A percentile compares a stretch with the other conserved stretches of the same genome.
Evolutionary conservation across 1,284 basidiomycete species (phyloP).

Genomic region (Ceratobasidium sp.): DNA sequence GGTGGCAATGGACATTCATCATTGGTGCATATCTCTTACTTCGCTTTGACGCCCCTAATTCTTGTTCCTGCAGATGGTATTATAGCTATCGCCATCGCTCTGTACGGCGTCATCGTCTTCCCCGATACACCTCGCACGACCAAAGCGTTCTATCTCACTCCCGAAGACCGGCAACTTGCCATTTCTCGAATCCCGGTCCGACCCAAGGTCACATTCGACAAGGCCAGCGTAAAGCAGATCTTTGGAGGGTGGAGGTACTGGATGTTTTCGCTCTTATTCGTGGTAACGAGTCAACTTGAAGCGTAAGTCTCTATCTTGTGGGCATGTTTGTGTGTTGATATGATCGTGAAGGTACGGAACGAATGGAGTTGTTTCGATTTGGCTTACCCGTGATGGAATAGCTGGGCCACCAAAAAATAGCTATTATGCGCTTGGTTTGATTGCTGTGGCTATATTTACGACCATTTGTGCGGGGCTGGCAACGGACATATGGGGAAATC

Average conservation of each 20-base stretch:
- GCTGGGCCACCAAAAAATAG: constrained; percentile 26
- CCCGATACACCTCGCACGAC: constrained; percentile 73
- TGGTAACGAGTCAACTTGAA: constrained; percentile 23
- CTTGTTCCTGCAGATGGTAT: constrained; percentile 58
- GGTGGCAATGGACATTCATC: constrained; percentile 36
- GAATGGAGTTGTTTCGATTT: constrained; percentile 30
- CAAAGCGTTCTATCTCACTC: constrained; percentile 68
- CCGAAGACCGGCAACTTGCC: constrained; percentile 25
- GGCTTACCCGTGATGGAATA: constrained; percentile 19
- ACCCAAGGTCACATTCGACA: constrained; percentile 12
- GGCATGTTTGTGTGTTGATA: too few species aligned
- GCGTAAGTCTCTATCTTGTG: constrained; percentile 13
- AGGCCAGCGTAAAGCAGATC: neutral
- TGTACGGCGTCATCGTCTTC: constrained; percentile 75
- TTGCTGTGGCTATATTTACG: constrained; percentile 29
- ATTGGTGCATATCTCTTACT: neutral
- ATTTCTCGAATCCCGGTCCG: neutral
- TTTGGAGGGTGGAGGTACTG: constrained; percentile 31
- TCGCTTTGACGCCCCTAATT: neutral
- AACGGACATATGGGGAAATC: constrained; percentile 25
- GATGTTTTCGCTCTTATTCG: constrained; percentile 34
- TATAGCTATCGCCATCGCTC: constrained; percentile 72
- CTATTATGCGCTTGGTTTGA: constrained; percentile 34
- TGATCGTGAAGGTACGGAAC: constrained; percentile 8
- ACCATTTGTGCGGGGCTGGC: constrained; percentile 18